Percentiles rank a stretch among this genome's conserved stretches.
These are phyloP conservation scores for Arachnopeziza araneosa DNA, from an alignment of 2,329 filamentous ascomycete genomes.

Conservation along the genomic window DNA sequence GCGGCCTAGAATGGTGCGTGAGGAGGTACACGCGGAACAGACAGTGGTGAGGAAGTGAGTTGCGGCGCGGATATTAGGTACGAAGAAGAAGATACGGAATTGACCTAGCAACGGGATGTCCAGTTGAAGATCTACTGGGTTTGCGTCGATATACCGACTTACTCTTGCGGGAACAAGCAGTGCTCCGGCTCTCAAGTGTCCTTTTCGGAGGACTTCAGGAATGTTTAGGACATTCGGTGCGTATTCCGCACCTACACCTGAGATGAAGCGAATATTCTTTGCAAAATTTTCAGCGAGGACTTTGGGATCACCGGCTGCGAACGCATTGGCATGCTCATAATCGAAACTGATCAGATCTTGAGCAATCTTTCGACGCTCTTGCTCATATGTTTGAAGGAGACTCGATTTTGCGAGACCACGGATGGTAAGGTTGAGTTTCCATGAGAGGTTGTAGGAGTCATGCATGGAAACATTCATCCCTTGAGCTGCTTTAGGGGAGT, in stretches of 20 bases:
- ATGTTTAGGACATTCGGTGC: slow-evolving; percentile 56
- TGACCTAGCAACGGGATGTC: slow-evolving; percentile 74
- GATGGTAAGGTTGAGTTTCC: slow-evolving; percentile 47
- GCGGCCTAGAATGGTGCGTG: slow-evolving; percentile 51
- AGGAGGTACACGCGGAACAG: slow-evolving; percentile 47
- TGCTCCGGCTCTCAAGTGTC: slow-evolving; percentile 34
- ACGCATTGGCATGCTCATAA: slow-evolving; percentile 50
- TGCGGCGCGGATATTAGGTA: slow-evolving; percentile 53
- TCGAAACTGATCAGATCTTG: slow-evolving; percentile 62
- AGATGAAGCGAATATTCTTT: slow-evolving; percentile 68
- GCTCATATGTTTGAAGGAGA: slow-evolving; percentile 56
- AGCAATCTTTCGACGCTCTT: slow-evolving; percentile 57
- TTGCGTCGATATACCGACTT: slow-evolving; percentile 70
- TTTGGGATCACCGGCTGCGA: slow-evolving; percentile 55
- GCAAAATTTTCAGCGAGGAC: slow-evolving; percentile 64
- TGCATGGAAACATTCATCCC: slow-evolving; percentile 54
- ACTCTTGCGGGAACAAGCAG: slow-evolving; percentile 59
- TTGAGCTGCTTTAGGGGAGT: slow-evolving; percentile 59
- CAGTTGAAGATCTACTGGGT: slow-evolving; percentile 70
- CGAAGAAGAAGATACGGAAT: slow-evolving; percentile 69
- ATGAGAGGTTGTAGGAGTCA: slow-evolving; percentile 56
- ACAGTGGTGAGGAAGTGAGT: slow-evolving; percentile 55
- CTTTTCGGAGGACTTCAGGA: slow-evolving; percentile 42
- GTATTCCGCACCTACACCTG: slow-evolving; percentile 66
- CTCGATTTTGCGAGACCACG: slow-evolving; percentile 49